Evolutionary conservation across 2,329 filamentous ascomycete species (phyloP).

Genomic region (Coniochaeta sp.): DNA sequence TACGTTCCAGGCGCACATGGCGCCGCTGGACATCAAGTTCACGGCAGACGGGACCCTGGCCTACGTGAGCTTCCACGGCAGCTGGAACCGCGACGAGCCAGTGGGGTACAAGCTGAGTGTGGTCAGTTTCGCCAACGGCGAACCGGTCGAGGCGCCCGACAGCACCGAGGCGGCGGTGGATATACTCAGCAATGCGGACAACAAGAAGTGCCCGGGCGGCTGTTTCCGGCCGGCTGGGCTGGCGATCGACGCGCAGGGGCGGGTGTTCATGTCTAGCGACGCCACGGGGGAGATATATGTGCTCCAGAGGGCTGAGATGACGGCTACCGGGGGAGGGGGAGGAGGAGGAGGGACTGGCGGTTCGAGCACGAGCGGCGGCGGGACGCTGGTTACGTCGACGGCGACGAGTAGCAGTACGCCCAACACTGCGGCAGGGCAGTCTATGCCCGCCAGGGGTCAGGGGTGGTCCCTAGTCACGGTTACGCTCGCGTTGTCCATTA

Average conservation of each 20-base stretch:
- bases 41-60: slow-evolving; percentile 47
- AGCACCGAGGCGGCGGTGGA: slow-evolving; percentile 41
- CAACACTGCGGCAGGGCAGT: slow-evolving; percentile 8
- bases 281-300: slow-evolving; percentile 60
- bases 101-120: slow-evolving; percentile 38
- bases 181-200: slow-evolving; percentile 48
- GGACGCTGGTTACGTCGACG: slow-evolving; percentile 11
- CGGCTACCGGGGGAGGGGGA: slow-evolving; percentile 3
- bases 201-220: slow-evolving; percentile 40
- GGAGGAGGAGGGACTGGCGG: slow-evolving; percentile 3
- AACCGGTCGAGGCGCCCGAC: slow-evolving; percentile 27
- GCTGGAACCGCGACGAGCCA: slow-evolving; percentile 43
- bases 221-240: slow-evolving; percentile 61
- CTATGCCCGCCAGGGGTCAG: slow-evolving; percentile 3
- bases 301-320: slow-evolving; percentile 22
- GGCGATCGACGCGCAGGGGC: slow-evolving; percentile 38
- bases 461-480: slow-evolving; percentile 10
- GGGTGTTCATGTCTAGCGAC: slow-evolving; percentile 58
- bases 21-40: slow-evolving; percentile 67
- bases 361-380: slow-evolving; percentile 1
- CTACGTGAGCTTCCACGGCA: slow-evolving; percentile 66
- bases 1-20: slow-evolving; percentile 57
- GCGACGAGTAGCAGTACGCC: neutral
- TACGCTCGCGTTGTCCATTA: slow-evolving; percentile 10
- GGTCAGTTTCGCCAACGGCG: slow-evolving; percentile 33